A percentile compares a stretch with the other conserved stretches of the same genome.
Evolutionary conservation across 768 basidiomycete genomes (phyloP).

Genomic region (Tulasnella sp.): DNA sequence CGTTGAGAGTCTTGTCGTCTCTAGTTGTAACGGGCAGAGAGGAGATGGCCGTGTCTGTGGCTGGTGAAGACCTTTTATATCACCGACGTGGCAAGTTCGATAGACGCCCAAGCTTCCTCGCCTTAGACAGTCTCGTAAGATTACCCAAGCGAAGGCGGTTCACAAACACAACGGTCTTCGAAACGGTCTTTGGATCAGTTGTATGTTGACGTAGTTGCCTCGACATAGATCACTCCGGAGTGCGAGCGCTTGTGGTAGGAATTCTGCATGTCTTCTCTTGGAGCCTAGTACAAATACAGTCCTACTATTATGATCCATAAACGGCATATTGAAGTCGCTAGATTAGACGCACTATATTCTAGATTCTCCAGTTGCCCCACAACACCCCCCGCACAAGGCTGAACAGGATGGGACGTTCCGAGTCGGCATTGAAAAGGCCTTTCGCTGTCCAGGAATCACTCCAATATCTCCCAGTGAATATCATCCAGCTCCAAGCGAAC

Average conservation of each 20-base stretch:
- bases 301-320: neutral
- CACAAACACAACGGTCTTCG: no score
- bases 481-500: slow-evolving; percentile 32
- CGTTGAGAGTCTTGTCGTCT: no score
- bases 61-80: no score
- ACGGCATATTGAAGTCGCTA: neutral
- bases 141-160: no score
- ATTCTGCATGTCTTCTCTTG: neutral
- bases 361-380: slow-evolving; percentile 31
- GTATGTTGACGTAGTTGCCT: no score
- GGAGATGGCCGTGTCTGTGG: neutral
- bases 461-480: slow-evolving; percentile 34
- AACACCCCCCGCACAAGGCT: slow-evolving; percentile 31
- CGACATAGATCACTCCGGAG: no score
- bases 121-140: no score
- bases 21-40: neutral
- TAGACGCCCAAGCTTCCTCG: no score
- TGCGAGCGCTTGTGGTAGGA: neutral
- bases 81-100: no score
- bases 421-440: slow-evolving; percentile 22
- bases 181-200: no score
- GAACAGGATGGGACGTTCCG: slow-evolving; percentile 31
- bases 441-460: slow-evolving; percentile 32
- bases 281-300: neutral
- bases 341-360: neutral